phyloP scores from a whole-genome alignment of 371 early-diverging fungal species.

The Encephalitozoon intestinalis region DNA sequence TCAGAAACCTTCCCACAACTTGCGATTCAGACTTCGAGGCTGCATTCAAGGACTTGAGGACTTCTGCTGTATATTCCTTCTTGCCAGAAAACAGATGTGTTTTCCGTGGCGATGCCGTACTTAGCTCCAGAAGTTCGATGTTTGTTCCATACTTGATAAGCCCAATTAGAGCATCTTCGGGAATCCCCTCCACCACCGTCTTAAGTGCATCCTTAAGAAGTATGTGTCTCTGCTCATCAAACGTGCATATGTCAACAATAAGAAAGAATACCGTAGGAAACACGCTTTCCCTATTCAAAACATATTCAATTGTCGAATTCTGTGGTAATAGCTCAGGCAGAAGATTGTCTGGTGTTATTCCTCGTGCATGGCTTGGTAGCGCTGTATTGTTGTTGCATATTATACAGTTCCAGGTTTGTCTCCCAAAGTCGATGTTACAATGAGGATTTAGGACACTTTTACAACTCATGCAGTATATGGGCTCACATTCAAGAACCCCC shows the following conservation, averaged over 20 bases:
- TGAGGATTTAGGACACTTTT: constrained; percentile 89
- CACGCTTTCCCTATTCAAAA: constrained; percentile 67
- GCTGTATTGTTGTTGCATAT: constrained; percentile 91
- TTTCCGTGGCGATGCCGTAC: constrained; percentile 77
- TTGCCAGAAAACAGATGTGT: constrained; percentile 91
- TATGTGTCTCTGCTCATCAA: constrained; percentile 79
- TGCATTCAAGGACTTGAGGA: background rate
- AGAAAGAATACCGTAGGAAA: constrained; percentile 87
- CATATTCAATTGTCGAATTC: constrained; percentile 91
- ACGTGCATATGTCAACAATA: constrained; percentile 86
- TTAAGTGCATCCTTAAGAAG: constrained; percentile 83
- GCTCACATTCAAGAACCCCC: constrained; percentile 77
- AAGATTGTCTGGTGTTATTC: constrained; percentile 80
- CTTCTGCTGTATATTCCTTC: constrained; percentile 79
- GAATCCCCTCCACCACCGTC: constrained; percentile 75
- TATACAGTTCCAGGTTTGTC: constrained; percentile 92
- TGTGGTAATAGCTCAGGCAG: constrained; percentile 86
- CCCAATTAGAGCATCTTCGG: constrained; percentile 83
- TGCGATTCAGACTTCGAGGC: background rate
- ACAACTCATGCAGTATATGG: constrained; percentile 88
- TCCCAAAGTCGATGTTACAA: constrained; percentile 83
- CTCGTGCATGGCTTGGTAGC: constrained; percentile 92
- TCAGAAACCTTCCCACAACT: constrained; percentile 62
- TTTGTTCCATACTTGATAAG: constrained; percentile 94
- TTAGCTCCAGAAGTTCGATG: constrained; percentile 63